Percentiles rank a stretch among this genome's conserved stretches.
Evolutionary conservation across 2,329 filamentous ascomycete genomes (phyloP).

Genomic region (Fusarium sp.): DNA sequence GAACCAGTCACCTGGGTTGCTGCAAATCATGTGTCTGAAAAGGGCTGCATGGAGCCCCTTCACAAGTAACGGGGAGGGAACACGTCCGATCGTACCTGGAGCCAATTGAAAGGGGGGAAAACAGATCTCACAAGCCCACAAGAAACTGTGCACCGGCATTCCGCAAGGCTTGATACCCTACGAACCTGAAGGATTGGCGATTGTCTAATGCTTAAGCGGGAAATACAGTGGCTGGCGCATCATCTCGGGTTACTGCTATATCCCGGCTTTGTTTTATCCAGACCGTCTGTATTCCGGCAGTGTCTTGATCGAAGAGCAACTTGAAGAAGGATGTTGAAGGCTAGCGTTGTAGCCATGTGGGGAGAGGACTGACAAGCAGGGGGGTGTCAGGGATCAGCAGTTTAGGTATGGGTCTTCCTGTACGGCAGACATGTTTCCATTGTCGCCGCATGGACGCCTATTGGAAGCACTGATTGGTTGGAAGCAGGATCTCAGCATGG

Average conservation of each 20-base stretch:
- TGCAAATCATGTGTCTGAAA: conserved; percentile 52
- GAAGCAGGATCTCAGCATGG: conserved; percentile 27
- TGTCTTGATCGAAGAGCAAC: conserved; percentile 26
- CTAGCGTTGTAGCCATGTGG: conserved; percentile 41
- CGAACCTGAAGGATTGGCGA: not conserved
- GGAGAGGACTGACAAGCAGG: conserved; percentile 45
- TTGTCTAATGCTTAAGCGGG: conserved; percentile 24
- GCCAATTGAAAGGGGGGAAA: conserved; percentile 39
- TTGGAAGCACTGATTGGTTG: conserved; percentile 40
- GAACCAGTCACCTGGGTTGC: conserved; percentile 45
- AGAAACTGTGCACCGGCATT: conserved; percentile 32
- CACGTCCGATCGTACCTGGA: conserved; percentile 43
- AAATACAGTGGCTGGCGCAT: conserved; percentile 11
- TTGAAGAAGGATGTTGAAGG: conserved; percentile 37
- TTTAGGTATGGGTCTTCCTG: conserved; percentile 46
- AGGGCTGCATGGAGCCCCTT: conserved; percentile 45
- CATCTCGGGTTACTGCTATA: conserved; percentile 13
- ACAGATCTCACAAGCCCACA: conserved; percentile 38
- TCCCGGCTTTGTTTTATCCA: conserved; percentile 14
- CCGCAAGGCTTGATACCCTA: conserved; percentile 21
- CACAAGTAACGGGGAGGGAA: conserved; percentile 39
- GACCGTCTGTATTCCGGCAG: conserved; percentile 11
- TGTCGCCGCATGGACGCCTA: conserved; percentile 47
- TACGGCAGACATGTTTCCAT: conserved; percentile 47
- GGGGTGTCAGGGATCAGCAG: conserved; percentile 40